Percentiles rank a stretch among this genome's conserved stretches.
Evolutionary conservation across 345 rosid species (phyloP).

Genomic region (Limnanthes douglasii): DNA sequence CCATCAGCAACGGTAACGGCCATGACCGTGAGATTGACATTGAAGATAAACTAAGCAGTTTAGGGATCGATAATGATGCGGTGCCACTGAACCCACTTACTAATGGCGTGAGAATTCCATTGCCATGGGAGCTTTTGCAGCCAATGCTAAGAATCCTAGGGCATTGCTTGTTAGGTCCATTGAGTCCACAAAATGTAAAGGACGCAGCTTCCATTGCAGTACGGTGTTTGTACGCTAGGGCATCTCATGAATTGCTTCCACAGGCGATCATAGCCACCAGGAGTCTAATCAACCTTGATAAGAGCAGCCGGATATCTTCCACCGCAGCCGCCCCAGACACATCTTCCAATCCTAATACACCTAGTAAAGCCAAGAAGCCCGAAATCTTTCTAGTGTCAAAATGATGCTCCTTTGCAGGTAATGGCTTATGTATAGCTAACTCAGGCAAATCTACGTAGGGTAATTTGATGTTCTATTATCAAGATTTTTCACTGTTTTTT

Average conservation of each 20-base stretch:
- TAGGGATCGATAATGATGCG: constrained; percentile 20
- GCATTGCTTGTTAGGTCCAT: constrained; percentile 76
- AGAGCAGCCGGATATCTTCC: constrained; percentile 39
- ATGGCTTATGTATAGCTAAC: constrained; percentile 10
- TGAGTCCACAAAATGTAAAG: constrained; percentile 60
- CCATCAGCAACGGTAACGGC: constrained; percentile 12
- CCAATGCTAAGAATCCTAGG: constrained; percentile 65
- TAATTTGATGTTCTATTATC: neutral
- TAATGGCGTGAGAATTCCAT: constrained; percentile 60
- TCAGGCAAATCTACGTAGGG: neutral
- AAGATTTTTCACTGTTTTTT: neutral
- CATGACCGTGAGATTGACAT: constrained; percentile 17
- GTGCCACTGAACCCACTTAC: constrained; percentile 10
- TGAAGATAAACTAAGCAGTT: constrained; percentile 21
- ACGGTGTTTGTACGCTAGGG: constrained; percentile 71
- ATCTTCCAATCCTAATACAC: constrained; percentile 68
- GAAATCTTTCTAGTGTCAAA: constrained; percentile 80
- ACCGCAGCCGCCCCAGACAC: constrained; percentile 30
- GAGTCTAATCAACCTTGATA: constrained; percentile 78
- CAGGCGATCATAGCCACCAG: constrained; percentile 77
- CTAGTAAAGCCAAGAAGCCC: constrained; percentile 68
- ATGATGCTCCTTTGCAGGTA: constrained; percentile 34
- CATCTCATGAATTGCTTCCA: constrained; percentile 85
- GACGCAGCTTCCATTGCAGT: constrained; percentile 67
- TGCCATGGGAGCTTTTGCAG: constrained; percentile 92